Evolutionary conservation across 768 basidiomycete species (phyloP), one percentile per base, ranked within the genome.

Genomic region (Suillus plorans): DNA sequence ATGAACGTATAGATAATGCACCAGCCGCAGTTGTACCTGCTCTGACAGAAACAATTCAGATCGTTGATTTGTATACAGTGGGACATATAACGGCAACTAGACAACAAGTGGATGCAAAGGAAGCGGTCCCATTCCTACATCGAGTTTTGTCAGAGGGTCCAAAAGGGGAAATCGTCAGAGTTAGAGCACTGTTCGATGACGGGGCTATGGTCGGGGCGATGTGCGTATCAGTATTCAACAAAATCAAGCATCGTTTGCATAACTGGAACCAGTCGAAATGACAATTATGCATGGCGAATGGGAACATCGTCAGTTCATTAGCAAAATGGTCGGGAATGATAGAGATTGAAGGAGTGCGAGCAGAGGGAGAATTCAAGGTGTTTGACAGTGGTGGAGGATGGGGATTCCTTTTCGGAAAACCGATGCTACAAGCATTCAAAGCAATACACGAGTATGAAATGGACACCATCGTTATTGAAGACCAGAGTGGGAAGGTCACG

Each of bases 271-370:
- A 55, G 2, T 78, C 78, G 3, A 20, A 4, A 0, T 63, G 61
- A 36, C 34, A 28, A 1, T 64, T 80, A 4, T 47, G 72, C 1
- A 78, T 80, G 79, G 79, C 76, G 20, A 72, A 76, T 65, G 76
- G 78, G 0, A 14, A 52, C 0, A 28, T 68, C 0, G 63, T 64
- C 1, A 58, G 56, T 3, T 67, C 68, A 4, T 9, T 63, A 22
- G 69, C 62, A 12, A 25, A 14, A 2, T 69, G 69, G 70, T 13
- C 22, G 6, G 68, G 67, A 6, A 20, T 7, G 4, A 60, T 63
- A 52, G 37, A 25, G 9, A 10, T 42, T 9, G n/a, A 41, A 18
- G 22, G 49, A n/a, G 18, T 28, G 0, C 13, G 28, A 31, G 37
- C 4, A 12, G 5, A n/a, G 4, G 28, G 37, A 5, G n/a, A 18